These are phyloP conservation scores for Aspergillus udagawae DNA, from an alignment of 2,329 filamentous ascomycete species.

Conservation along the genomic window DNA sequence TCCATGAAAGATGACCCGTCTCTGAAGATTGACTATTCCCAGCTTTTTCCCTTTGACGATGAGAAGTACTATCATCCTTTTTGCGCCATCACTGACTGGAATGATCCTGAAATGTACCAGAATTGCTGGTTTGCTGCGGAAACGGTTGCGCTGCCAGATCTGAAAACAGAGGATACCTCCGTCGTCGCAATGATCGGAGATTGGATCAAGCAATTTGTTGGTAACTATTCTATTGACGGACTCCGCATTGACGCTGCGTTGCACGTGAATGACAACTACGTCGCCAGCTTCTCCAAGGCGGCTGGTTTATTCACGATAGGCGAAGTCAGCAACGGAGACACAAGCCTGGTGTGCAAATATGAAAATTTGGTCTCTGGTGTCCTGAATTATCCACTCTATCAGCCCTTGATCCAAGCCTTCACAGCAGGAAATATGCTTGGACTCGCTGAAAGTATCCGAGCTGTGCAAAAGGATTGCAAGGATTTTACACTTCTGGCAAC, in stretches of 20 bases:
- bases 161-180: constrained; percentile 41
- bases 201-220: constrained; percentile 39
- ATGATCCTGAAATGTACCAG: constrained; percentile 25
- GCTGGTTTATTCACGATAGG: constrained; percentile 43
- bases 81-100: constrained; percentile 15
- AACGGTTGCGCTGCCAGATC: constrained; percentile 47
- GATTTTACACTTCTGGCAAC: constrained; percentile 47
- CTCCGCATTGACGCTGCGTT: constrained; percentile 49
- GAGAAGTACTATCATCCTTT: constrained; percentile 16
- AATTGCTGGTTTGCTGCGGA: constrained; percentile 35
- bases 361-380: constrained; percentile 41
- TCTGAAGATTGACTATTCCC: constrained; percentile 13
- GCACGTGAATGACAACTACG: constrained; percentile 43
- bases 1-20: not conserved
- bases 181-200: constrained; percentile 37
- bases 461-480: constrained; percentile 24
- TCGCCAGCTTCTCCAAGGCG: constrained; percentile 30
- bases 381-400: constrained; percentile 45
- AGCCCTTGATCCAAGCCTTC: constrained; percentile 29
- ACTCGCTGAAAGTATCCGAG: constrained; percentile 21
- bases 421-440: constrained; percentile 25
- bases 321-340: constrained; percentile 39
- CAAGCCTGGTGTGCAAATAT: constrained; percentile 36
- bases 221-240: constrained; percentile 47
- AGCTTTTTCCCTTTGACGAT: constrained; percentile 18